A percentile compares a stretch with the other conserved stretches of the same genome.
These are phyloP conservation scores for Gnomoniopsis sp. DNA, from an alignment of 2,329 filamentous ascomycete genomes.

Conservation along the genomic window DNA sequence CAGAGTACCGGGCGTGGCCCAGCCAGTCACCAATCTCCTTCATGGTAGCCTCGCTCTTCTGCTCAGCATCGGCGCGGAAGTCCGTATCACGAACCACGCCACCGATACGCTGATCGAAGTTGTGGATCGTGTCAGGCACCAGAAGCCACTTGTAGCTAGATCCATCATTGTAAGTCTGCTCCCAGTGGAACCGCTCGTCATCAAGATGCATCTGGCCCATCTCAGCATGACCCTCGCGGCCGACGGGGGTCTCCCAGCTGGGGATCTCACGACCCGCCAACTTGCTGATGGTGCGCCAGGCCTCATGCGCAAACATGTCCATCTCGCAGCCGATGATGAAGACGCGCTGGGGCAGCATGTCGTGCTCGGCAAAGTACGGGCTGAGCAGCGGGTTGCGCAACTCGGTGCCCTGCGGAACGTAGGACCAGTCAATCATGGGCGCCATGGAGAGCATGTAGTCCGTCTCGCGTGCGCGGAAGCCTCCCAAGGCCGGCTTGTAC, in stretches of 20 bases:
- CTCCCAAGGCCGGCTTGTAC: constrained; percentile 8
- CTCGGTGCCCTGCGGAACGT: constrained; percentile 8
- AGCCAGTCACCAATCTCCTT: constrained; percentile 13
- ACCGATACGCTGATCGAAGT: constrained; percentile 11
- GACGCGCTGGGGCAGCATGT: constrained; percentile 8
- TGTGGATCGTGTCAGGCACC: constrained; percentile 11
- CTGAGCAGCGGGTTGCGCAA: constrained; percentile 11
- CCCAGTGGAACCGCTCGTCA: constrained; percentile 11
- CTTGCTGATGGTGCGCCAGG: constrained; percentile 14
- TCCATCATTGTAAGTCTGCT: constrained; percentile 10
- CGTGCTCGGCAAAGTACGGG: constrained; percentile 7
- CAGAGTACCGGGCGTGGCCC: background rate
- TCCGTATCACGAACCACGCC: constrained; percentile 8
- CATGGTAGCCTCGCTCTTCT: constrained; percentile 7
- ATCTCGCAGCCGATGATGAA: constrained; percentile 12
- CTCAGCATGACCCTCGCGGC: constrained; percentile 2
- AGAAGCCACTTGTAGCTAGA: constrained; percentile 14
- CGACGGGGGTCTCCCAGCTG: constrained; percentile 1
- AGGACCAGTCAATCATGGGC: constrained; percentile 12
- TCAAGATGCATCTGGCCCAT: constrained; percentile 9
- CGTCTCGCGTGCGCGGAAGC: constrained; percentile 11
- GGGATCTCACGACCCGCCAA: constrained; percentile 6
- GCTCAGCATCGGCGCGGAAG: constrained; percentile 10
- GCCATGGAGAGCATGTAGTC: constrained; percentile 13
- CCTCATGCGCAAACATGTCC: constrained; percentile 13